Percentiles rank a stretch among this genome's conserved stretches.
phyloP scores from a whole-genome alignment of 805 yeast species.

The Phaffomyces opuntiae region DNA sequence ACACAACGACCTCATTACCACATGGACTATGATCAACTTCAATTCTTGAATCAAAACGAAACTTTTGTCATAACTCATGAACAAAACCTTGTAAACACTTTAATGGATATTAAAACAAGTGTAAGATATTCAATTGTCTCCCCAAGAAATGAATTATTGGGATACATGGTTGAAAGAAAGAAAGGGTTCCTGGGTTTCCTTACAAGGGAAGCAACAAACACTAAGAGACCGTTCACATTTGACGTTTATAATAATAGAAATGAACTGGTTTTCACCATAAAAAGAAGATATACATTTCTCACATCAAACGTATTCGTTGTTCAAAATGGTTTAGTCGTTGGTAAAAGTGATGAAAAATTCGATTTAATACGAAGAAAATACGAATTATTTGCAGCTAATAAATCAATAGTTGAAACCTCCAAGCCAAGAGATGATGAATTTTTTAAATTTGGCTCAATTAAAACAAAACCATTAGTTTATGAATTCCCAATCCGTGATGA shows the following conservation, averaged over 20 bases:
- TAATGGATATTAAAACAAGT: background rate
- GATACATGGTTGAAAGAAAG: background rate
- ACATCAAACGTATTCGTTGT: slow-evolving; percentile 2
- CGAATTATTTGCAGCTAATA: background rate
- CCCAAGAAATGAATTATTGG: background rate
- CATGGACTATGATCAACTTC: too few species aligned
- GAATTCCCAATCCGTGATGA: background rate
- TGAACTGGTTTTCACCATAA: background rate
- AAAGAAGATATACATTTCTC: background rate
- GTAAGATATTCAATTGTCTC: background rate
- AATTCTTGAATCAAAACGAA: too few species aligned
- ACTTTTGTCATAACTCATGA: background rate
- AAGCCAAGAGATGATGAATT: background rate
- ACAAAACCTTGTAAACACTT: background rate
- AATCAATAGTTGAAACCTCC: background rate
- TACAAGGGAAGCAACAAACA: background rate
- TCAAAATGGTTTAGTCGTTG: slow-evolving; percentile 1
- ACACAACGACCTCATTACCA: too few species aligned
- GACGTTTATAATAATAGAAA: background rate
- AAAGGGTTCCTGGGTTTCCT: background rate
- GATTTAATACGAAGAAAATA: background rate
- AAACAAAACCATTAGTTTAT: background rate
- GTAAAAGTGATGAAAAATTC: slow-evolving; percentile 1
- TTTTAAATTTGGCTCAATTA: background rate
- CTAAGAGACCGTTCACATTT: background rate